These are phyloP conservation scores for Populus simonii DNA, from an alignment of 345 rosid species.

Conservation along the genomic window DNA sequence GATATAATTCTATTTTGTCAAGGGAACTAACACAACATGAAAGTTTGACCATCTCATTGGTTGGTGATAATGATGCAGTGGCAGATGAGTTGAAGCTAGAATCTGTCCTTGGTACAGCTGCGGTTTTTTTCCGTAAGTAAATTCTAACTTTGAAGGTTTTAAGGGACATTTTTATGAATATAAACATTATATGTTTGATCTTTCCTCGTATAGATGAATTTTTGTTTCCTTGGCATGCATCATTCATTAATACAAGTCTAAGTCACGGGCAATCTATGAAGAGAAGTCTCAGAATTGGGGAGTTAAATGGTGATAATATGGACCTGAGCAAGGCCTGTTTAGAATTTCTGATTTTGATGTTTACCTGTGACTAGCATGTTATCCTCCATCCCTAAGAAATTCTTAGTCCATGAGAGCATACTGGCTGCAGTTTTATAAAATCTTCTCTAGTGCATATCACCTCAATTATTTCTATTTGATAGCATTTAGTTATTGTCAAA, in stretches of 20 bases:
- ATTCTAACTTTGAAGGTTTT: not conserved
- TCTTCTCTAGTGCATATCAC: not conserved
- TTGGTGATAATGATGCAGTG: conserved; percentile 53
- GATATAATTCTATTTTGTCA: not conserved
- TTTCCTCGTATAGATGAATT: not conserved
- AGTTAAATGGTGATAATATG: not conserved
- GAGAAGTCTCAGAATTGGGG: not conserved
- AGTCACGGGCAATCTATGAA: not conserved
- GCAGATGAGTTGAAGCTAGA: conserved; percentile 46
- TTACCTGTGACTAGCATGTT: not conserved
- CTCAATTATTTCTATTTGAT: no score
- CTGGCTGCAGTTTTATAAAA: not conserved
- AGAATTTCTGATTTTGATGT: not conserved
- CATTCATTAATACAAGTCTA: not conserved
- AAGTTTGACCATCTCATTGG: conserved; percentile 12
- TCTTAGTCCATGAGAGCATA: not conserved
- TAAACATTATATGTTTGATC: not conserved
- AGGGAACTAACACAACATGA: not conserved
- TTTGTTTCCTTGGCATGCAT: not conserved
- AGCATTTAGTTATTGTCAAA: no score
- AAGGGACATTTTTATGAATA: not conserved
- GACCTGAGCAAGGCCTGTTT: not conserved
- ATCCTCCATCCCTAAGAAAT: not conserved
- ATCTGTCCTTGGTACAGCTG: conserved; percentile 8
- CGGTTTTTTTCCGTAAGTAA: conserved; percentile 12